Conservation (phyloP, 768 basidiomycete genomes). For the Phanerochaete carnosa region DNA sequence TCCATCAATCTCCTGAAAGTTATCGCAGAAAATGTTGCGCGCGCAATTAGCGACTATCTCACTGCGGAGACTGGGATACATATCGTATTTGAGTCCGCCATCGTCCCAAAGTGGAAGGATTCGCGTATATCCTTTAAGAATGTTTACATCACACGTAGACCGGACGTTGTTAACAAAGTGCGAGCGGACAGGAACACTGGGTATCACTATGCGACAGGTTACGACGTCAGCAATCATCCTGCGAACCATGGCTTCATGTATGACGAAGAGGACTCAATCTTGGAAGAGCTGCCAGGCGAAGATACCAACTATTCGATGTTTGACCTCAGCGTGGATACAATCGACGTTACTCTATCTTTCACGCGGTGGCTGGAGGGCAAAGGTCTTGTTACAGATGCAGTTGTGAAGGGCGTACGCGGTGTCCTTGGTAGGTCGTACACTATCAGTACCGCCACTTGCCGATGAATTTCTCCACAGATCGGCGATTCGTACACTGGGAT, state of each 20-base stretch:
- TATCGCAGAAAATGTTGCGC: slow-evolving; percentile 73
- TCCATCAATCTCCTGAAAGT: slow-evolving; percentile 3
- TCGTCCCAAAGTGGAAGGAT: slow-evolving; percentile 97
- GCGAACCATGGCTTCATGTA: slow-evolving; percentile 61
- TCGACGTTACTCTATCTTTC: slow-evolving; percentile 91
- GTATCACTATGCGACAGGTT: slow-evolving; percentile 61
- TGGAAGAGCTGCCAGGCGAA: slow-evolving; percentile 37
- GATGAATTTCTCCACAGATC: slow-evolving; percentile 49
- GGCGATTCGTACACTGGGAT: slow-evolving; percentile 84
- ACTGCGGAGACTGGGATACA: slow-evolving; percentile 92
- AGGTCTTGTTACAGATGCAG: slow-evolving; percentile 87
- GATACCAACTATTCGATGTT: slow-evolving; percentile 84
- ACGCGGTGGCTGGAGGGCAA: slow-evolving; percentile 95
- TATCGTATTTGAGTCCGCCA: slow-evolving; percentile 95
- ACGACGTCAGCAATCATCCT: slow-evolving; percentile 77
- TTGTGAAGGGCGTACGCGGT: slow-evolving; percentile 91
- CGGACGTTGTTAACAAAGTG: slow-evolving; percentile 25
- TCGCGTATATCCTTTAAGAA: slow-evolving; percentile 96
- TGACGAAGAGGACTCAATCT: slow-evolving; percentile 35
- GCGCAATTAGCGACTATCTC: slow-evolving; percentile 86
- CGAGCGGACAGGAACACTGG: slow-evolving; percentile 23
- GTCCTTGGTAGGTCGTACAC: slow-evolving; percentile 64
- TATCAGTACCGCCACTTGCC: neutral
- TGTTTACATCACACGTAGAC: slow-evolving; percentile 87
- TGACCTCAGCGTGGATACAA: slow-evolving; percentile 89